Evolutionary conservation across 495 filamentous ascomycete genomes (phyloP).

Genomic region (Aspergillus taichungensis): DNA sequence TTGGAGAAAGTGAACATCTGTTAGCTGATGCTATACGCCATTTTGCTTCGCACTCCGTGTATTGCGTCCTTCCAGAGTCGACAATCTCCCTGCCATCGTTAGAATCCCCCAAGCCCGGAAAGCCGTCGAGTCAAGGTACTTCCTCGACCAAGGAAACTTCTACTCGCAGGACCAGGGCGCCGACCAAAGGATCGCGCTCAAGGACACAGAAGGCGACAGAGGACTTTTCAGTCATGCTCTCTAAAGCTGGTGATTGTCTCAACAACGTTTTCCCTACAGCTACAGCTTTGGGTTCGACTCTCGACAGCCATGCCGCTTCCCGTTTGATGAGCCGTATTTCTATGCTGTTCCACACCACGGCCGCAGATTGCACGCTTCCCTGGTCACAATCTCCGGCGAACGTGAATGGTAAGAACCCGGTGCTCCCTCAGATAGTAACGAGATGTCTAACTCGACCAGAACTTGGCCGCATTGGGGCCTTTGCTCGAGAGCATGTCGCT

Average conservation of each 20-base stretch:
- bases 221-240: conserved; percentile 34
- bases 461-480: conserved; percentile 38
- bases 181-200: conserved; percentile 20
- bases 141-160: conserved; percentile 16
- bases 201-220: conserved; percentile 27
- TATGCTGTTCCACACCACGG: conserved; percentile 38
- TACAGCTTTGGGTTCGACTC: conserved; percentile 34
- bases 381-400: conserved; percentile 32
- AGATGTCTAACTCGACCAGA: conserved; percentile 20
- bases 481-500: conserved; percentile 34
- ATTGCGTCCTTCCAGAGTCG: conserved; percentile 83
- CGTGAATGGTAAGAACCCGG: conserved; percentile 29
- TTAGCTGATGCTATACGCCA: conserved; percentile 50
- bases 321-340: conserved; percentile 39
- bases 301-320: conserved; percentile 36
- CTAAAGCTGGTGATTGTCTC: conserved; percentile 32
- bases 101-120: conserved; percentile 14
- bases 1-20: conserved; percentile 42
- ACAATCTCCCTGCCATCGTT: conserved; percentile 76
- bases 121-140: conserved; percentile 11
- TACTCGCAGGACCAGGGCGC: conserved; percentile 17
- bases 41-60: conserved; percentile 72
- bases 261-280: conserved; percentile 30
- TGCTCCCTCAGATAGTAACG: no score
- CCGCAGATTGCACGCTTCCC: conserved; percentile 18